phyloP scores from a whole-genome alignment of 2,329 filamentous ascomycete species.

The Colletotrichum gloeosporioides region DNA sequence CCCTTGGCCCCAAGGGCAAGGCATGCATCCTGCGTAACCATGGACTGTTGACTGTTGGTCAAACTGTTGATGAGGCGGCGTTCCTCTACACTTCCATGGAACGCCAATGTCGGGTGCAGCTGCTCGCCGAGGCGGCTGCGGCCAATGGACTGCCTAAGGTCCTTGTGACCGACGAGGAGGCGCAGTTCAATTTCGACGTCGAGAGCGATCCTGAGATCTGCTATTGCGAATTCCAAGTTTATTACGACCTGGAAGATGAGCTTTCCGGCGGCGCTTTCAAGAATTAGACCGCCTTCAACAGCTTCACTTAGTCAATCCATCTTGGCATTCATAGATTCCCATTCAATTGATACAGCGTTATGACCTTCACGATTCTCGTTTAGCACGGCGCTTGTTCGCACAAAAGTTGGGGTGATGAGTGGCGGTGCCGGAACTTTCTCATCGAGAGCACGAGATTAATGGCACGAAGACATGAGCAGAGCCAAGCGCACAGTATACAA shows the following conservation, averaged over 20 bases:
- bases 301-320: background rate
- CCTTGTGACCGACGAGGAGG: conserved; percentile 47
- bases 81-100: conserved; percentile 73
- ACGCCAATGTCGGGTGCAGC: conserved; percentile 69
- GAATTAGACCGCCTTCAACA: background rate
- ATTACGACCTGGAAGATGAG: conserved; percentile 23
- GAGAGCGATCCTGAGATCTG: conserved; percentile 24
- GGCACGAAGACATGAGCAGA: background rate
- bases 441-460: background rate
- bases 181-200: conserved; percentile 33
- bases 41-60: conserved; percentile 71
- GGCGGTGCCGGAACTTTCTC: background rate
- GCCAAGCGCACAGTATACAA: background rate
- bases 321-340: background rate
- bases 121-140: conserved; percentile 61
- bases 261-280: conserved; percentile 14
- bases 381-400: background rate
- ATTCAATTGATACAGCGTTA: background rate
- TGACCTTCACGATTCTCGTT: background rate
- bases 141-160: conserved; percentile 36
- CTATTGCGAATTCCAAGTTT: conserved; percentile 25
- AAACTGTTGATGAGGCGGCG: conserved; percentile 75
- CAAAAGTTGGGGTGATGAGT: background rate
- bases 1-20: conserved; percentile 62
- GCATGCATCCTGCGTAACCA: conserved; percentile 73